Base-by-base conservation (phyloP, 371 early-diverging fungal genomes). In the Apophysomyces elegans region DNA sequence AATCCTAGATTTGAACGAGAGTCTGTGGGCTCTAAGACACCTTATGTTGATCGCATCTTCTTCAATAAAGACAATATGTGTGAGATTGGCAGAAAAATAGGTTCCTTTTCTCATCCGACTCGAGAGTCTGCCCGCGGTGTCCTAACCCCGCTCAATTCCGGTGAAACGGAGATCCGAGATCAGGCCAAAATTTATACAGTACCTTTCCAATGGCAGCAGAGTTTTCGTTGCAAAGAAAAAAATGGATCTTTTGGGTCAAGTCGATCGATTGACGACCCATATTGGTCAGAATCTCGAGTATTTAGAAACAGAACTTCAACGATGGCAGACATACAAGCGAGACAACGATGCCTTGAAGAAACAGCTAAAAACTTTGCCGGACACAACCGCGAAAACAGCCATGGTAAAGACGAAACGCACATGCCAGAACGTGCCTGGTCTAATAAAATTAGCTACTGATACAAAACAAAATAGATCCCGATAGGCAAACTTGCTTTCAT, bases 401-500 rank as follows among this genome's bases (percentile, higher is more conserved):
- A 72, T 72, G 72, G 72, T 37, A 68, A 56, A 37, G 5, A 32
- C 35, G 9, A 18, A n/a, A 26, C 32, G 32, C 32, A 26, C 32
- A 26, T 26, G 32, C 32, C 32, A 26, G 32, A 26, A 26, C 32
- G 32, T 26, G 32, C 32, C 32, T 26, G 32, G 32, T 26, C 32
- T 26, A 26, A 26, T 26, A 2, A 26, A 26, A 21, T 21, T 50
- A 50, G 21, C 54, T 21, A 26, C 32, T 26, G 32, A 26, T 26
- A 26, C 32, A 26, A 50, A 11, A 50, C 16, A 7, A 5, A 12
- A 6, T 62, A 72, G 72, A 86, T 86, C 65, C 83, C 86, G 11
- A 76, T 89, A 37, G 95, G 96, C 0, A 87, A 86, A 45, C 64
- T 94, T 37, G 97, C 97, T 0, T 96, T 95, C 74, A 91, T 95